These are phyloP conservation scores for Dioscorea alata DNA, from an alignment of 106 monocot genomes.

Conservation along the genomic window DNA sequence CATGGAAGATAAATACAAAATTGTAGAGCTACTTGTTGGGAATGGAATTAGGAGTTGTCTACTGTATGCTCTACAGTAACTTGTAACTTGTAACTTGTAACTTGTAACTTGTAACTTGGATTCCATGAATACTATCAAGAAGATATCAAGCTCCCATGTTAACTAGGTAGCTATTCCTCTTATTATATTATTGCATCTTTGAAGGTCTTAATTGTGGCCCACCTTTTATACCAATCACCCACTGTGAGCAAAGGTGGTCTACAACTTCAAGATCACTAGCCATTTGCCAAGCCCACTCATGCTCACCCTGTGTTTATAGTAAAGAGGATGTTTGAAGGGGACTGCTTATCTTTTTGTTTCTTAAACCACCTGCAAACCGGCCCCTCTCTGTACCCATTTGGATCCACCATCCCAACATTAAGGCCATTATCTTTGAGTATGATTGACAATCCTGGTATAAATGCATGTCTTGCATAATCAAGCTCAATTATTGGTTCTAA, in stretches of 20 bases:
- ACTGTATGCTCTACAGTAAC: not conserved
- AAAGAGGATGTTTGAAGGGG: not conserved
- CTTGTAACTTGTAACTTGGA: no score
- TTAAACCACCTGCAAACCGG: conserved; percentile 4
- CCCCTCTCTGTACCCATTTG: not conserved
- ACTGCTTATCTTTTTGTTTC: conserved; percentile 2
- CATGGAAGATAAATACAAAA: no score
- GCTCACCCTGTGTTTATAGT: not conserved
- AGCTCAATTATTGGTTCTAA: not conserved
- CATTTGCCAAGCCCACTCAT: not conserved
- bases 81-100: no score
- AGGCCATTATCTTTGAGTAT: not conserved
- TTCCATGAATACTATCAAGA: not conserved
- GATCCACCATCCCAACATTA: not conserved
- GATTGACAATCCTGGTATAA: not conserved
- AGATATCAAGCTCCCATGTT: not conserved
- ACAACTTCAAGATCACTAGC: no score
- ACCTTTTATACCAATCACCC: not conserved
- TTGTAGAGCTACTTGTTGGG: not conserved
- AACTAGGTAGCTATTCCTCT: not conserved
- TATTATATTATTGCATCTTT: not conserved
- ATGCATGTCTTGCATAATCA: not conserved
- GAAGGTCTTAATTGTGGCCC: not conserved
- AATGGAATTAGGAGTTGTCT: not conserved
- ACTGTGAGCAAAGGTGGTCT: not conserved